Evolutionary conservation across 805 yeast species (phyloP).

Genomic region (Candida succiphila): DNA sequence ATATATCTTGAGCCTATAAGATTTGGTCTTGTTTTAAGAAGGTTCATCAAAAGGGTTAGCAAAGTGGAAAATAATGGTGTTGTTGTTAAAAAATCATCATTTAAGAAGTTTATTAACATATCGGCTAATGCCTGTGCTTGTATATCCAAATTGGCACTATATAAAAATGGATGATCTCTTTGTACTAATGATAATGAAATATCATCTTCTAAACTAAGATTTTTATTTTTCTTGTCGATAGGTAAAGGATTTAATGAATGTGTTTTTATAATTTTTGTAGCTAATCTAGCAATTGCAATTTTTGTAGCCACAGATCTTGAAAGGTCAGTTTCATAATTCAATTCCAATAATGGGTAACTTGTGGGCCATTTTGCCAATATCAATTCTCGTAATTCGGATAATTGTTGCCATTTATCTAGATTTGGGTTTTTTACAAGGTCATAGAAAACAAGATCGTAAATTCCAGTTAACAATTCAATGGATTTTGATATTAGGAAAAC

Average conservation of each 20-base stretch:
- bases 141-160: conserved; percentile 43
- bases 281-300: conserved; percentile 65
- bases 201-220: conserved; percentile 10
- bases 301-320: conserved; percentile 46
- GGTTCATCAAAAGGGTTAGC: conserved; percentile 48
- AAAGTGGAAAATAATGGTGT: conserved; percentile 59
- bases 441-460: conserved; percentile 27
- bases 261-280: conserved; percentile 45
- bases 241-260: conserved; percentile 40
- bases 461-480: conserved; percentile 27
- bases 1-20: conserved; percentile 45
- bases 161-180: conserved; percentile 56
- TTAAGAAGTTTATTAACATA: conserved; percentile 43
- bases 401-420: conserved; percentile 37
- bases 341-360: conserved; percentile 40
- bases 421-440: not conserved
- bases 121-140: conserved; percentile 70
- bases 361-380: conserved; percentile 56
- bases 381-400: conserved; percentile 44
- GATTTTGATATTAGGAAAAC: conserved; percentile 13
- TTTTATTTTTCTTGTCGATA: conserved; percentile 1
- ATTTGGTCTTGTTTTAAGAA: conserved; percentile 61
- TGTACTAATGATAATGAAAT: conserved; percentile 42
- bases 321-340: conserved; percentile 39
- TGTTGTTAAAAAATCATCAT: conserved; percentile 43